Evolutionary conservation across 2,329 filamentous ascomycete species (phyloP).

Genomic region (Penicillium sp.): DNA sequence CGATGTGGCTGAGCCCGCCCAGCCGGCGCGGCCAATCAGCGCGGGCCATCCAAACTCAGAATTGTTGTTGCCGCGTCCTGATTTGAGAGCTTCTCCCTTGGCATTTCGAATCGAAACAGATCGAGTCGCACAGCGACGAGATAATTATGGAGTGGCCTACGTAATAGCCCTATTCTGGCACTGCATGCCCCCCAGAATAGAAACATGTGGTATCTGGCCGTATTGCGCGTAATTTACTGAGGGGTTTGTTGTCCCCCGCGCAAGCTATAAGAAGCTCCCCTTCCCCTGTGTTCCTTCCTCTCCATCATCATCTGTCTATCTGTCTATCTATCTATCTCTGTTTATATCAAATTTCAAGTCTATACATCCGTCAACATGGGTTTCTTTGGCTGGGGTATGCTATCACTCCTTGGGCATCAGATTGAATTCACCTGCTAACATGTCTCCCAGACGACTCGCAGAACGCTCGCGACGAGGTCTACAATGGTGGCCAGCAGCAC

Average conservation of each 20-base stretch:
- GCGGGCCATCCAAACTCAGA: background rate
- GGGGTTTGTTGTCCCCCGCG: background rate
- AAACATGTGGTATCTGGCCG: background rate
- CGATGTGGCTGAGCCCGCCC: background rate
- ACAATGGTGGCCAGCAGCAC: conserved; percentile 48
- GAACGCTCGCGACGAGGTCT: conserved; percentile 53
- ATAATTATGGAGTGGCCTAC: background rate
- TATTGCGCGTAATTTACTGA: background rate
- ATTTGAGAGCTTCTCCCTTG: no score
- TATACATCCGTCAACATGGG: conserved; percentile 11
- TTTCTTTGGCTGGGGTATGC: conserved; percentile 14
- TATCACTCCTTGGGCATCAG: no score
- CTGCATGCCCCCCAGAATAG: background rate
- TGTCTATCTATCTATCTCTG: no score
- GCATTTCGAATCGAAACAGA: no score
- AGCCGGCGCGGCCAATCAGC: background rate
- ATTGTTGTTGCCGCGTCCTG: background rate
- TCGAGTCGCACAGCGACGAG: no score
- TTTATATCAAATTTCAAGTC: no score
- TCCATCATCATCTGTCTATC: background rate
- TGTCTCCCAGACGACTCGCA: conserved; percentile 46
- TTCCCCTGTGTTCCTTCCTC: background rate
- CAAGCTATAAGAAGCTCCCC: background rate
- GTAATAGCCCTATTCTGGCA: no score
- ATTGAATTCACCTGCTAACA: background rate